phyloP scores from a whole-genome alignment of 495 filamentous ascomycete species.

The Penicillium mononematosum region DNA sequence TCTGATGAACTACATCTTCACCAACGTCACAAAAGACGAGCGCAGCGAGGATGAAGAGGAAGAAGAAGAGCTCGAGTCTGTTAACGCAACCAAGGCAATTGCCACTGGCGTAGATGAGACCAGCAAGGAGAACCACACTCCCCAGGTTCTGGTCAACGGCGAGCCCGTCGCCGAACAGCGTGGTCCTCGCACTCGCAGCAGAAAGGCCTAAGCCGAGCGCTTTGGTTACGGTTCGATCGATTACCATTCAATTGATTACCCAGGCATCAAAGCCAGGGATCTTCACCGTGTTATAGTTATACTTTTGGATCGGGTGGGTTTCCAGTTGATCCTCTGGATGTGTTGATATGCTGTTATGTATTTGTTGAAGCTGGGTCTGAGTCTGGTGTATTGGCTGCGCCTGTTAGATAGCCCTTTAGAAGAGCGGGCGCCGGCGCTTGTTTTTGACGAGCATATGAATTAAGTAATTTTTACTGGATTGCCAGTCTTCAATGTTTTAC shows the following conservation, averaged over 20 bases:
- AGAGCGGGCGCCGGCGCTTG: slow-evolving; percentile 16
- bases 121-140: slow-evolving; percentile 39
- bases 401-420: slow-evolving; percentile 10
- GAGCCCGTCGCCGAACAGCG: slow-evolving; percentile 32
- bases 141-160: slow-evolving; percentile 42
- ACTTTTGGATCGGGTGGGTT: slow-evolving; percentile 2
- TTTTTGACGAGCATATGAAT: slow-evolving; percentile 15
- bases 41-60: slow-evolving; percentile 62
- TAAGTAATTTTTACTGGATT: not conserved
- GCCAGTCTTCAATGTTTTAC: not conserved
- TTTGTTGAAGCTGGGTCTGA: slow-evolving; percentile 8
- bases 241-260: not conserved
- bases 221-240: not conserved
- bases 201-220: slow-evolving; percentile 17
- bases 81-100: slow-evolving; percentile 26
- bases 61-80: slow-evolving; percentile 41
- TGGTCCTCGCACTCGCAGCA: slow-evolving; percentile 28
- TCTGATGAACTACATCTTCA: slow-evolving; percentile 57
- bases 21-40: slow-evolving; percentile 51
- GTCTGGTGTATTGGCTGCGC: slow-evolving; percentile 1
- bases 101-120: slow-evolving; percentile 32
- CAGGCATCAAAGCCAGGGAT: not conserved
- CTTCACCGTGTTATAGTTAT: slow-evolving; percentile 13
- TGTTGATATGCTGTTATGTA: slow-evolving; percentile 16
- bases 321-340: slow-evolving; percentile 7